phyloP scores from a whole-genome alignment of 2,329 filamentous ascomycete genomes.

The Furcasterigmium sp. region DNA sequence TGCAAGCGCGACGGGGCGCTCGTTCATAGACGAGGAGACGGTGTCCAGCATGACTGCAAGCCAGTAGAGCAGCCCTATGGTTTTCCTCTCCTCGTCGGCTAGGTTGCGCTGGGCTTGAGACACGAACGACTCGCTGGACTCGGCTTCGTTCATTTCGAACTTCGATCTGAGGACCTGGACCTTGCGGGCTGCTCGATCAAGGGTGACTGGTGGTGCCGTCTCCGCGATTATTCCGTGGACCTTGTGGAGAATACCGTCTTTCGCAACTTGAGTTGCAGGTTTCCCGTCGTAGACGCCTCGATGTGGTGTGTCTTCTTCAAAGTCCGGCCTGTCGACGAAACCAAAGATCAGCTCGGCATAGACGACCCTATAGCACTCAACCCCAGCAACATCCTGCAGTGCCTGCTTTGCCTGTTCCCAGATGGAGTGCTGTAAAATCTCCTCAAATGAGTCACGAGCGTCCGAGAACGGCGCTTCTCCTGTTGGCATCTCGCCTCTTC shows the following conservation, averaged over 20 bases:
- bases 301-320: background rate
- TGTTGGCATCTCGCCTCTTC: slow-evolving; percentile 7
- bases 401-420: slow-evolving; percentile 32
- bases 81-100: slow-evolving; percentile 26
- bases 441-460: slow-evolving; percentile 28
- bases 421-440: slow-evolving; percentile 26
- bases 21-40: slow-evolving; percentile 46
- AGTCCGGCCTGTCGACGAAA: slow-evolving; percentile 23
- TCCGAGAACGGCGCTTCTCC: background rate
- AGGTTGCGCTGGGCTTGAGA: too few relatives aligned
- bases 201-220: slow-evolving; percentile 24
- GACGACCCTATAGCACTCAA: slow-evolving; percentile 30
- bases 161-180: slow-evolving; percentile 29
- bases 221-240: slow-evolving; percentile 13
- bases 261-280: background rate
- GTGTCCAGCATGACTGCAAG: slow-evolving; percentile 56
- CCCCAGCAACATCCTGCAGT: slow-evolving; percentile 24
- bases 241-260: background rate
- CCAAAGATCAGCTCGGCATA: slow-evolving; percentile 32
- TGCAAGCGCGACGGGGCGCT: slow-evolving; percentile 26
- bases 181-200: slow-evolving; percentile 31
- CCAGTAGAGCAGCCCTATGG: slow-evolving; percentile 52
- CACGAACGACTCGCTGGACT: too few relatives aligned
- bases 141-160: slow-evolving; percentile 15
- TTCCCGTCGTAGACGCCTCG: background rate